Percentiles rank a stretch among this genome's conserved stretches.
These are phyloP conservation scores for Solanum sparsipilum DNA, from an alignment of 257 asterid genomes.

Conservation along the genomic window DNA sequence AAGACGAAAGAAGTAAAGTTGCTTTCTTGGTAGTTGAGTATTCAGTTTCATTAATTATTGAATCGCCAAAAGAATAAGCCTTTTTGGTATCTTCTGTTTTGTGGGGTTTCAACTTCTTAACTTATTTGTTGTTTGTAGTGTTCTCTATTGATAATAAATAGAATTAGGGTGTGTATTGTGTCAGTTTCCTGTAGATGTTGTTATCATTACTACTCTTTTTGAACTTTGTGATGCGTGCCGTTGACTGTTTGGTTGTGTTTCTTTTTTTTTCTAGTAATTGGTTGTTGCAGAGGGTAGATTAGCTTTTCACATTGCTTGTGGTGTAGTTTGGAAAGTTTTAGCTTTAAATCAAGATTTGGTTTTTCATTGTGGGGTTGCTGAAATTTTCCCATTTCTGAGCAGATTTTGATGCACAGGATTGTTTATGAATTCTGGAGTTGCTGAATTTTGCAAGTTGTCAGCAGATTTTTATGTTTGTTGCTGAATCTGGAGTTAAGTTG, in stretches of 20 bases:
- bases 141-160: background rate
- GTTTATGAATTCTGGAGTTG: background rate
- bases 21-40: background rate
- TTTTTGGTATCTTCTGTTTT: background rate
- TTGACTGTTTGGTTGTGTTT: conserved; percentile 23
- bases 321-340: background rate
- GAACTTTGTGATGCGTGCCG: conserved; percentile 20
- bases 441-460: background rate
- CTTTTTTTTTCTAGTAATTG: background rate
- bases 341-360: background rate
- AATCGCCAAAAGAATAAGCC: background rate
- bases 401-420: background rate
- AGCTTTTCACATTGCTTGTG: background rate
- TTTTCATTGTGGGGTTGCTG: background rate
- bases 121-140: background rate
- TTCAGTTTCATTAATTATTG: background rate
- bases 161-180: background rate
- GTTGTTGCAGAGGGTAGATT: conserved; percentile 5
- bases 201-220: background rate
- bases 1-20: background rate
- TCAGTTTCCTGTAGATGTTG: background rate
- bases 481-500: background rate
- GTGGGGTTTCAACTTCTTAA: background rate
- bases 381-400: background rate
- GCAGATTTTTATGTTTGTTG: background rate